These are phyloP conservation scores for Syzygium jambos DNA, from an alignment of 345 rosid genomes.

Conservation along the genomic window DNA sequence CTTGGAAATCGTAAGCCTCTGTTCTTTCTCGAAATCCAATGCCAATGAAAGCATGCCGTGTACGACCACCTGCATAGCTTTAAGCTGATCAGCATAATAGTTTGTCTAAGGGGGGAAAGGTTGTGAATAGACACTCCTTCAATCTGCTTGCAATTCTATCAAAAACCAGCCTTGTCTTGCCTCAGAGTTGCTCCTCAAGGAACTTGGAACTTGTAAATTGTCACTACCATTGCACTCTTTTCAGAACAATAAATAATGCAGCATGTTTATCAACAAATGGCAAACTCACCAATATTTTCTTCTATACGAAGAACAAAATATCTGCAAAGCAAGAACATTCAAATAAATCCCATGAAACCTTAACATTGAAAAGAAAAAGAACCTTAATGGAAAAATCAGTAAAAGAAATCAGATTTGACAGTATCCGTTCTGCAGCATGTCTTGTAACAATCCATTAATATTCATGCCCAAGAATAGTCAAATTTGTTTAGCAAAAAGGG, in stretches of 20 bases:
- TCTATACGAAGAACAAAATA: conserved; percentile 98
- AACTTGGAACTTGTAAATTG: background rate
- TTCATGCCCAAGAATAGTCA: background rate
- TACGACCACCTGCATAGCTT: conserved; percentile 71
- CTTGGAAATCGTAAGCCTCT: conserved; percentile 97
- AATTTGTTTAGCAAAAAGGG: conserved; percentile 1
- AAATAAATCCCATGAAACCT: background rate
- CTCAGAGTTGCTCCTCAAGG: background rate
- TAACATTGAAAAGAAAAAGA: background rate
- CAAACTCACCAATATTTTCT: conserved; percentile 80
- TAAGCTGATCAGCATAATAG: background rate
- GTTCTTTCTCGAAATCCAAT: conserved; percentile 97
- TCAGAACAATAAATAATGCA: conserved; percentile 1
- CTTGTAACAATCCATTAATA: background rate
- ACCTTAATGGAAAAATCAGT: background rate
- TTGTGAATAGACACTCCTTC: background rate
- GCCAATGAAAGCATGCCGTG: conserved; percentile 94
- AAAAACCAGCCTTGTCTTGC: background rate
- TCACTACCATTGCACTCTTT: background rate
- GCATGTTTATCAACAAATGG: background rate
- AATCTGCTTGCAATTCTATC: background rate
- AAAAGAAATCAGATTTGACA: background rate
- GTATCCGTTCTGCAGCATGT: background rate
- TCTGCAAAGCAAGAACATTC: conserved; percentile 44
- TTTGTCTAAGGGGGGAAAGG: background rate